phyloP scores from a whole-genome alignment of 257 asterid genomes.

The Fraxinus excelsior region DNA sequence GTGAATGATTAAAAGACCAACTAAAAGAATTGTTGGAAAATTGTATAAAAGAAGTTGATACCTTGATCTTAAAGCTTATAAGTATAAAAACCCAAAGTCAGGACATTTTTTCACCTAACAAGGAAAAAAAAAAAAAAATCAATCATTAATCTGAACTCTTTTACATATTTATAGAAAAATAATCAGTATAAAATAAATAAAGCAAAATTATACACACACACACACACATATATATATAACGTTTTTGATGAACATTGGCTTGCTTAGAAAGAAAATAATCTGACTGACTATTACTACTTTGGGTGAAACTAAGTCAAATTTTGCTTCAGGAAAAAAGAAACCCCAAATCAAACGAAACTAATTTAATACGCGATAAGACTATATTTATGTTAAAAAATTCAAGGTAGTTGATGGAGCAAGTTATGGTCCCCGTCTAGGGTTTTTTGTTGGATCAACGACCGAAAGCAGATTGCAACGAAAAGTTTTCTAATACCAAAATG shows the following conservation, averaged over 20 bases:
- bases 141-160: neutral
- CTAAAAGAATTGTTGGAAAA: neutral
- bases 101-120: slow-evolving; percentile 5
- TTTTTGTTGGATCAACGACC: slow-evolving; percentile 38
- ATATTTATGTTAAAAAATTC: neutral
- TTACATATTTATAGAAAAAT: neutral
- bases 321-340: too few species aligned
- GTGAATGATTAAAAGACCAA: slow-evolving; percentile 30
- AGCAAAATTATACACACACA: too few species aligned
- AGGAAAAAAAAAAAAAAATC: neutral
- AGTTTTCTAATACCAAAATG: slow-evolving; percentile 23
- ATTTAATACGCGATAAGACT: neutral
- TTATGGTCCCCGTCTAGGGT: slow-evolving; percentile 52
- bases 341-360: too few species aligned
- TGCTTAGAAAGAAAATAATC: neutral
- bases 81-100: neutral
- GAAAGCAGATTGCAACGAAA: slow-evolving; percentile 22
- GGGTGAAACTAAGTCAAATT: too few species aligned
- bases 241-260: neutral
- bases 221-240: too few species aligned
- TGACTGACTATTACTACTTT: neutral
- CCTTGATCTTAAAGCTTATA: neutral
- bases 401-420: slow-evolving; percentile 26
- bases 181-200: too few species aligned
- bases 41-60: neutral